A percentile compares a stretch with the other conserved stretches of the same genome.
Evolutionary conservation across 2,329 filamentous ascomycete genomes (phyloP).

Genomic region (Talaromyces sp.): DNA sequence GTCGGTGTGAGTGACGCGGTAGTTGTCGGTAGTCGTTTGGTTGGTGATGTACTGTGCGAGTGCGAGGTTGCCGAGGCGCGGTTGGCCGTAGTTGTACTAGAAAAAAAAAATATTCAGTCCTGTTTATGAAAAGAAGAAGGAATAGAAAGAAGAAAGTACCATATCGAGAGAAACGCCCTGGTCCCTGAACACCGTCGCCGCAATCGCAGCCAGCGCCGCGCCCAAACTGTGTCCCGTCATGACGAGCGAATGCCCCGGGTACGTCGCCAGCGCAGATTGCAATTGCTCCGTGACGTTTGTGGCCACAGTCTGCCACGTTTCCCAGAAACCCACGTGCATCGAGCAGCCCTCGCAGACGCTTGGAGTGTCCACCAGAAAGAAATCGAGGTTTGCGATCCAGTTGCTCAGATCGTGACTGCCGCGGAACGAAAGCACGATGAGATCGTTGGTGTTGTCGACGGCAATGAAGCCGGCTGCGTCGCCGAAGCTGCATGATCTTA

Average conservation of each 20-base stretch:
- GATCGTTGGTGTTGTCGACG: constrained; percentile 40
- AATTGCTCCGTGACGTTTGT: constrained; percentile 31
- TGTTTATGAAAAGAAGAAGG: neutral
- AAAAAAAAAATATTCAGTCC: neutral
- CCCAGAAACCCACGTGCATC: constrained; percentile 41
- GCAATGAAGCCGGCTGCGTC: constrained; percentile 46
- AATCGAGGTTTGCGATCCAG: constrained; percentile 24
- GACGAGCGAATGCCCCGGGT: constrained; percentile 38
- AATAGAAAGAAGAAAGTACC: constrained; percentile 21
- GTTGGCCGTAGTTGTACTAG: constrained; percentile 39
- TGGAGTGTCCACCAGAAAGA: constrained; percentile 20
- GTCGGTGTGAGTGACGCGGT: constrained; percentile 33
- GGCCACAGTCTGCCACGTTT: constrained; percentile 31
- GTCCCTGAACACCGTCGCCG: constrained; percentile 37
- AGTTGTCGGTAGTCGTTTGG: constrained; percentile 25
- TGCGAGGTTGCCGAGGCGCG: constrained; percentile 35
- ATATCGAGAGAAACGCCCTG: constrained; percentile 34
- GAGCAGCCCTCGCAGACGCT: constrained; percentile 38
- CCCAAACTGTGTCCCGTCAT: constrained; percentile 46
- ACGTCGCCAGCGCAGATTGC: constrained; percentile 27
- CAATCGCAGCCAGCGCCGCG: constrained; percentile 43
- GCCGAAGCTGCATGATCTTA: constrained; percentile 11
- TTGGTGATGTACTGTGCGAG: constrained; percentile 34
- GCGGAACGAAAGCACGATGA: constrained; percentile 32
- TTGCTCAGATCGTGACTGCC: constrained; percentile 25